phyloP scores from a whole-genome alignment of 1,284 basidiomycete genomes.

The Ceratobasidium sp. region DNA sequence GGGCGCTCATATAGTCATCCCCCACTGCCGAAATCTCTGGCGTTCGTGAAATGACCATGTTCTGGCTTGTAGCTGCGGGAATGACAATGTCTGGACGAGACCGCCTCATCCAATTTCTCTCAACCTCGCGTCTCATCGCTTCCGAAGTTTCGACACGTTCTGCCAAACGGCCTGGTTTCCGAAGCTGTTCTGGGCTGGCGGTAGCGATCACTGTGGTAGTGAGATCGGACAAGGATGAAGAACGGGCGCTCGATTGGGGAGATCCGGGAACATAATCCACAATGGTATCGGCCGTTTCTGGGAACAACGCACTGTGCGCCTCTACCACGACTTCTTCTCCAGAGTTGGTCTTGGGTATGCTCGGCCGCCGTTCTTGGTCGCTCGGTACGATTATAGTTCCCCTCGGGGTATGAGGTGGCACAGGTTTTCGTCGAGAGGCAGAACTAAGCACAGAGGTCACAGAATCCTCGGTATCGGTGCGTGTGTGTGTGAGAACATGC shows the following conservation, averaged over 20 bases:
- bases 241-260: background rate
- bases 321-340: constrained; percentile 27
- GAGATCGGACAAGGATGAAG: background rate
- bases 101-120: constrained; percentile 29
- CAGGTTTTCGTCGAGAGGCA: constrained; percentile 11
- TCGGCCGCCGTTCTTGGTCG: background rate
- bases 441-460: background rate
- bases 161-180: background rate
- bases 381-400: constrained; percentile 17
- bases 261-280: background rate
- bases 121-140: background rate
- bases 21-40: constrained; percentile 16
- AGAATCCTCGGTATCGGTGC: constrained; percentile 22
- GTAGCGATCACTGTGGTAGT: background rate
- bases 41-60: constrained; percentile 18
- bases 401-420: constrained; percentile 13
- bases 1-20: constrained; percentile 6
- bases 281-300: background rate
- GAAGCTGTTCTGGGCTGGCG: background rate
- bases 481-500: background rate
- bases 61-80: constrained; percentile 1
- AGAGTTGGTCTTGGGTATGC: constrained; percentile 11
- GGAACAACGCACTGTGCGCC: constrained; percentile 26
- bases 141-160: background rate
- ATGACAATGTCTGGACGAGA: background rate